phyloP scores from a whole-genome alignment of 306 rosid genomes.

The Potentilla sterilis region DNA sequence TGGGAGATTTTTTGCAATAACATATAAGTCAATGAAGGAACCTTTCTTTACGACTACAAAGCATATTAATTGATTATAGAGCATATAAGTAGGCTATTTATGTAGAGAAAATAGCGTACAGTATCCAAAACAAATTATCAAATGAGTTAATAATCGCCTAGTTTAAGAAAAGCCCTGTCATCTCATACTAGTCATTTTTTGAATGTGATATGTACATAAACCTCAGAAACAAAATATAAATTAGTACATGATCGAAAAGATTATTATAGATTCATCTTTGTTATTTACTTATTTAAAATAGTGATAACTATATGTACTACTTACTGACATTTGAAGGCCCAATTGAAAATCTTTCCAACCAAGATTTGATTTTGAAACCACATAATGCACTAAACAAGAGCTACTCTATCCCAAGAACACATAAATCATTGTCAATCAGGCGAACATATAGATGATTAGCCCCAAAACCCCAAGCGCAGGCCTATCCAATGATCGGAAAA shows the following conservation, averaged over 20 bases:
- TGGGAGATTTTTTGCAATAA: no score
- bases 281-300: not conserved
- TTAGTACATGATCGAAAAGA: not conserved
- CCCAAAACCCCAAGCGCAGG: no score
- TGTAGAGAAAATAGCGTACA: not conserved
- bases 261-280: not conserved
- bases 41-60: not conserved
- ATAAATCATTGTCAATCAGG: not conserved
- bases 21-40: no score
- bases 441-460: not conserved
- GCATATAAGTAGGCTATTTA: not conserved
- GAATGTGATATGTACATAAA: not conserved
- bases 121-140: not conserved
- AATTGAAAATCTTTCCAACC: not conserved
- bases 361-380: not conserved
- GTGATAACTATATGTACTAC: not conserved
- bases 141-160: not conserved
- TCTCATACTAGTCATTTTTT: not conserved
- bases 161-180: not conserved
- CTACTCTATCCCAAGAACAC: not conserved
- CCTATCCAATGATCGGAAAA: not conserved
- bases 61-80: not conserved
- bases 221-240: not conserved
- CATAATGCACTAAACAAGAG: conserved; percentile 2
- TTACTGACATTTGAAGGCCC: not conserved